A percentile compares a stretch with the other conserved stretches of the same genome.
Conservation (phyloP, 441 rosid genomes). For the Populus hybrid region DNA sequence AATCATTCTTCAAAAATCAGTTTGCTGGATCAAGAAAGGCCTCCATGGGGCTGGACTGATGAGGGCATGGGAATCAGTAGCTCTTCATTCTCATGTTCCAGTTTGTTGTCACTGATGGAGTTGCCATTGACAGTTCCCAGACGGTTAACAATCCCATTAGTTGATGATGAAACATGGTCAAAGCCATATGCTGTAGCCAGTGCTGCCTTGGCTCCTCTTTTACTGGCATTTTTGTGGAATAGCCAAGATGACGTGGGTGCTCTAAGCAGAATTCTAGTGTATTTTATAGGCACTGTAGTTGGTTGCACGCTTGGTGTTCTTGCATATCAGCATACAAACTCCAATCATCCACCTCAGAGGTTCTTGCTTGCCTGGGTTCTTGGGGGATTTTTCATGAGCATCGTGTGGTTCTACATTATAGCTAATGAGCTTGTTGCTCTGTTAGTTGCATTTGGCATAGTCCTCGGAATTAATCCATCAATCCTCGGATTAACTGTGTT, state of each 20-base stretch:
- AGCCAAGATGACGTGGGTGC: slow-evolving; percentile 39
- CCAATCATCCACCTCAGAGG: slow-evolving; percentile 58
- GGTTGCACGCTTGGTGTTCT: slow-evolving; percentile 57
- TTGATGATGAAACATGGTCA: slow-evolving; percentile 71
- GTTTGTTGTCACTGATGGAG: slow-evolving; percentile 45
- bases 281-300: slow-evolving; percentile 33
- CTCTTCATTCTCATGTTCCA: slow-evolving; percentile 35
- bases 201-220: slow-evolving; percentile 59
- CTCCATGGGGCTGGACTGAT: slow-evolving; percentile 84
- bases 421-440: slow-evolving; percentile 84
- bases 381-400: slow-evolving; percentile 85
- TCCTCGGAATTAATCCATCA: slow-evolving; percentile 74
- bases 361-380: slow-evolving; percentile 67
- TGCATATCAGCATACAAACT: slow-evolving; percentile 40
- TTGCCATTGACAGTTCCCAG: slow-evolving; percentile 65
- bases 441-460: slow-evolving; percentile 61
- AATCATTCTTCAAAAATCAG: slow-evolving; percentile 43
- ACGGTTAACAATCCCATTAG: slow-evolving; percentile 65
- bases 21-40: slow-evolving; percentile 52
- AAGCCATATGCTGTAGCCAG: slow-evolving; percentile 69
- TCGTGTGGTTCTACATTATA: slow-evolving; percentile 81
- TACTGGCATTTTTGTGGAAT: slow-evolving; percentile 59
- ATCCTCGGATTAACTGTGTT: slow-evolving; percentile 75
- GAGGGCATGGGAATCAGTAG: slow-evolving; percentile 23
- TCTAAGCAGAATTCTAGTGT: slow-evolving; percentile 29